Base-by-base conservation (phyloP, 169 alveolate species). In the Babesia caballi region DNA sequence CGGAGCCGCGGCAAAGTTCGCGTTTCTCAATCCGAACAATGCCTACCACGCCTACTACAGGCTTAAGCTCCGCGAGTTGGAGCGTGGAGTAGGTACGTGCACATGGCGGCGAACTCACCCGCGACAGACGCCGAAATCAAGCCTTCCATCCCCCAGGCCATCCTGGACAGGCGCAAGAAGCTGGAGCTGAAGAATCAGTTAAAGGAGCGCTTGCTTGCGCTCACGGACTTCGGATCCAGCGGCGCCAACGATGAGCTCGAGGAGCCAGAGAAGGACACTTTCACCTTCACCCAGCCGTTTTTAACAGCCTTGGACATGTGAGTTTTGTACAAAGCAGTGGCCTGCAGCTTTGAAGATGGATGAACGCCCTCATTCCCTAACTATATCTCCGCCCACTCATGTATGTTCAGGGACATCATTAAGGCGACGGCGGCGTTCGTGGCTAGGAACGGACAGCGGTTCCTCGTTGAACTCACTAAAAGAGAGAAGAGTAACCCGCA, bases 361-460 rank as follows among this genome's bases (percentile, higher is more conserved):
- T n/a, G n/a, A n/a, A n/a, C n/a, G n/a, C n/a, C n/a, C n/a, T n/a
- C n/a, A n/a, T n/a, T n/a, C n/a, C n/a, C n/a, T n/a, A n/a, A n/a
- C n/a, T 50, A 7, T 50, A 12, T 50, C 30, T 58, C 23, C 21
- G 19, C n/a, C 3, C 5, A 8, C 33, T 54, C 27, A 67, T 3
- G 28, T 2, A 23, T 12, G n/a, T 46, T 4, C 60, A 66, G 85
- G 57, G 98, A 95, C 58, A 90, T 97, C 51, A 96, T 97, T 46
- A 95, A 95, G 85, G 82, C 94, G 54, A 94, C 98, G 33, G 99
- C 99, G 28, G 93, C 92, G 85, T 97, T 94, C 77, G 97, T 95
- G 3, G 98, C 99, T 21, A 94, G 97, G 82, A 96, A 97, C 73
- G 99, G 99, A n/a, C 95, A 94, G 73, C 87, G 92, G 66, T 97